phyloP scores from a whole-genome alignment of 768 basidiomycete species.

The Psilocybe azurescens region DNA sequence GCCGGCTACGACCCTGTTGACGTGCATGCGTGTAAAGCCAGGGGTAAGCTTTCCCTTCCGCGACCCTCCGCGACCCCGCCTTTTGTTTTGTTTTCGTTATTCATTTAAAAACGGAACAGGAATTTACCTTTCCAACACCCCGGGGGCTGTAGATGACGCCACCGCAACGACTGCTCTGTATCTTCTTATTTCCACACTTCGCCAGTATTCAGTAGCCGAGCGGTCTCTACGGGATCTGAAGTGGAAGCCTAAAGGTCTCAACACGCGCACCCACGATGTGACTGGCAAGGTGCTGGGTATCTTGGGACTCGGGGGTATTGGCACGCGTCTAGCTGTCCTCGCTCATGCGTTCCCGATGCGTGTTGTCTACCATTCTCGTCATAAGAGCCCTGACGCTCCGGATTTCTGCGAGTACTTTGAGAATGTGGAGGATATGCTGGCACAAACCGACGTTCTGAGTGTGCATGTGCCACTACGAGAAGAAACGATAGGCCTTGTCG shows the following conservation, averaged over 20 bases:
- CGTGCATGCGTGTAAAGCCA: conserved; percentile 70
- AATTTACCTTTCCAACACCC: conserved; percentile 86
- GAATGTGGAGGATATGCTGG: conserved; percentile 67
- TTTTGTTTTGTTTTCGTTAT: background rate
- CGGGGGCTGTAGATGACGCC: conserved; percentile 88
- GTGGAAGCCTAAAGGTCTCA: conserved; percentile 63
- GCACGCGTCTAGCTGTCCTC: conserved; percentile 70
- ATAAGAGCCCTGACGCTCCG: conserved; percentile 61
- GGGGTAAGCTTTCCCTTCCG: conserved; percentile 47
- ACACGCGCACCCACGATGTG: conserved; percentile 62
- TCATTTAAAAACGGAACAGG: conserved; percentile 40
- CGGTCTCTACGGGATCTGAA: conserved; percentile 55
- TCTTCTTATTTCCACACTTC: conserved; percentile 77
- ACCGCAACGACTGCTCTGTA: conserved; percentile 90
- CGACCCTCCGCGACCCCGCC: background rate
- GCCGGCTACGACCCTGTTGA: conserved; percentile 94
- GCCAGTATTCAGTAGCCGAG: conserved; percentile 75
- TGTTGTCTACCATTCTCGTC: conserved; percentile 79
- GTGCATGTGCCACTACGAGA: conserved; percentile 81
- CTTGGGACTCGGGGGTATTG: conserved; percentile 81
- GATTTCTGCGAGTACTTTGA: conserved; percentile 79
- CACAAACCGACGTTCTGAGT: conserved; percentile 80
- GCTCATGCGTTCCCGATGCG: conserved; percentile 88
- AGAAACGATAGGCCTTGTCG: conserved; percentile 77
- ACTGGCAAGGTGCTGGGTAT: conserved; percentile 74